A percentile compares a stretch with the other conserved stretches of the same genome.
Conservation (phyloP, 2,329 filamentous ascomycete species). For the Monilinia polystroma region DNA sequence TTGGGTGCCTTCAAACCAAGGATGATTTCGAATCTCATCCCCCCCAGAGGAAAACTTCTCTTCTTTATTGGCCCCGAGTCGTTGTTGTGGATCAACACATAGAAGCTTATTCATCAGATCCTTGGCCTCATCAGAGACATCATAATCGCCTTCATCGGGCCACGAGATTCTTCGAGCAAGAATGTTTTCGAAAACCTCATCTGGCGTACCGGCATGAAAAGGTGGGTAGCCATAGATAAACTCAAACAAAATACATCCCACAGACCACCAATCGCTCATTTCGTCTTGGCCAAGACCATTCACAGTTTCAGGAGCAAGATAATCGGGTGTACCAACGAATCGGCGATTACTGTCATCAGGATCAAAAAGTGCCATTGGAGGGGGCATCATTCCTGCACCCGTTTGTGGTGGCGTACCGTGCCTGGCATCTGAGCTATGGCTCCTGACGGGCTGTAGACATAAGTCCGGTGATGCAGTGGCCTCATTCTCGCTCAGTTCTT, state of each 20-base stretch:
- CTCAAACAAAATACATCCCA: conserved; percentile 98
- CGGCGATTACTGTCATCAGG: conserved; percentile 89
- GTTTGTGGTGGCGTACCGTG: conserved; percentile 61
- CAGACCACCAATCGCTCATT: conserved; percentile 99
- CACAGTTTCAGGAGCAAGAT: conserved; percentile 94
- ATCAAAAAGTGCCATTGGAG: conserved; percentile 92
- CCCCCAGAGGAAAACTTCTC: conserved; percentile 83
- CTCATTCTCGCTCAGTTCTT: conserved; percentile 72
- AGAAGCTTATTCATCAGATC: conserved; percentile 93
- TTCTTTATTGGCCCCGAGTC: conserved; percentile 81
- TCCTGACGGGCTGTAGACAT: conserved; percentile 56
- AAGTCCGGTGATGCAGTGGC: conserved; percentile 76
- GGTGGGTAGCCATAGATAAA: conserved; percentile 91
- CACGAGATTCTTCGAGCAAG: conserved; percentile 85
- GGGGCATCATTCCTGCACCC: conserved; percentile 72
- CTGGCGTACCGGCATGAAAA: conserved; percentile 86
- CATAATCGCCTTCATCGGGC: conserved; percentile 78
- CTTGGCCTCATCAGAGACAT: conserved; percentile 83
- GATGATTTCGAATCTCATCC: conserved; percentile 83
- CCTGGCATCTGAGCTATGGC: conserved; percentile 45
- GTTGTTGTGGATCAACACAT: conserved; percentile 75
- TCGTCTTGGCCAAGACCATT: conserved; percentile 94
- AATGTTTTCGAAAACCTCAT: conserved; percentile 97
- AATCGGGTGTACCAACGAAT: conserved; percentile 96
- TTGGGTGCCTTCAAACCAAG: conserved; percentile 83